Percentiles rank a stretch among this genome's conserved stretches.
Evolutionary conservation across 139 green algal species (phyloP).

Genomic region (Tetraselmis striata): DNA sequence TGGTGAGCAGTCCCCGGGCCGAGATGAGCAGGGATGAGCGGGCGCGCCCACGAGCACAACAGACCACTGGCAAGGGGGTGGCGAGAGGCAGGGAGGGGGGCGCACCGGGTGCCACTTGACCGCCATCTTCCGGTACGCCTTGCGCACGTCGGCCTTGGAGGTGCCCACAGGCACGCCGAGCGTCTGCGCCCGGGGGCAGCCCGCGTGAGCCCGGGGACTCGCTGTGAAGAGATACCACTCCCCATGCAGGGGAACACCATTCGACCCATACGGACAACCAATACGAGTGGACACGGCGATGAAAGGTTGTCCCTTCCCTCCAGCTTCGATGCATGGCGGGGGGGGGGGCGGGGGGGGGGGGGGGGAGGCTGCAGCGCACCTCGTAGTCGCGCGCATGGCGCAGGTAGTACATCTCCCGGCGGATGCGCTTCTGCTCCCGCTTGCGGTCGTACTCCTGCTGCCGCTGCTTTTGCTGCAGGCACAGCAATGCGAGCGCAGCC

Average conservation of each 20-base stretch:
- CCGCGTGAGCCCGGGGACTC: not conserved
- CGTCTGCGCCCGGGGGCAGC: conserved; percentile 6
- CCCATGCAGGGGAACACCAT: too few species aligned
- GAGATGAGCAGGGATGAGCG: too few species aligned
- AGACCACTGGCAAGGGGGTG: too few species aligned
- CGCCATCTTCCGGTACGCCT: conserved; percentile 69
- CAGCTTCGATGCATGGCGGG: too few species aligned
- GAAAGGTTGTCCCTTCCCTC: too few species aligned
- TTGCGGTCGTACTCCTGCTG: conserved; percentile 74
- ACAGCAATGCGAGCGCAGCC: too few species aligned
- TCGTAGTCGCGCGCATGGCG: conserved; percentile 37
- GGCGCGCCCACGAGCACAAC: too few species aligned
- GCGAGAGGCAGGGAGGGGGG: not conserved
- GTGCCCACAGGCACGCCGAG: conserved; percentile 66
- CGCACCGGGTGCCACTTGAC: conserved; percentile 62
- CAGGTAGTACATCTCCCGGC: conserved; percentile 78
- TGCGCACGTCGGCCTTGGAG: conserved; percentile 66
- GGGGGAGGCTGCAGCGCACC: not conserved
- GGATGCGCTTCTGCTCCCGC: conserved; percentile 46
- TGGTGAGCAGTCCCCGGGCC: too few species aligned
- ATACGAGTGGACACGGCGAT: too few species aligned
- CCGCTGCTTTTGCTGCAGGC: conserved; percentile 65
- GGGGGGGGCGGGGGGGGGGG: too few species aligned
- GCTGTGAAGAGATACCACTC: too few species aligned
- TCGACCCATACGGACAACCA: too few species aligned